Percentiles rank a stretch among this genome's conserved stretches.
Conservation (phyloP, 495 filamentous ascomycete genomes). For the Hypomontagnella monticulosa region DNA sequence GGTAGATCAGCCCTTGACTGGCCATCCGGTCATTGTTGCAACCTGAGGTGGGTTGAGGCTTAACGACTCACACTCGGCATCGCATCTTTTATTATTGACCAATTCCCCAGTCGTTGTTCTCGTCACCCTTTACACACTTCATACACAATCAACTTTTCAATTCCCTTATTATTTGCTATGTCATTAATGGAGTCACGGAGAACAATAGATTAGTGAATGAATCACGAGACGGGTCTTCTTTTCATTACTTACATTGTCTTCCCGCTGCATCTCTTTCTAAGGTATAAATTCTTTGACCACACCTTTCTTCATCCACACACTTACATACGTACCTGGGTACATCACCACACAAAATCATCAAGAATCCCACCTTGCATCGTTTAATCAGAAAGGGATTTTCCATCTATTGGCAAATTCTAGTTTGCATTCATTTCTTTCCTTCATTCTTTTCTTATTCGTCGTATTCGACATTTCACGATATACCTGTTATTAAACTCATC, state of each 20-base stretch:
- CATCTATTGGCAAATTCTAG: slow-evolving; percentile 8
- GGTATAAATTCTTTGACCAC: slow-evolving; percentile 28
- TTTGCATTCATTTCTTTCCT: slow-evolving; percentile 10
- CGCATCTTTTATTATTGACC: slow-evolving; percentile 33
- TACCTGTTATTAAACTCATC: not conserved
- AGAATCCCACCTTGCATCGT: slow-evolving; percentile 13
- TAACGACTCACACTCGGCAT: slow-evolving; percentile 5
- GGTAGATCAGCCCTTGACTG: slow-evolving; percentile 29
- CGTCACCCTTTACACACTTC: slow-evolving; percentile 7
- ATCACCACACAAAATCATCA: slow-evolving; percentile 19
- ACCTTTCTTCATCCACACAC: slow-evolving; percentile 9
- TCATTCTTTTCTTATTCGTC: slow-evolving; percentile 5
- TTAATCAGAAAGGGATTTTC: slow-evolving; percentile 6
- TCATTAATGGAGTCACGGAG: slow-evolving; percentile 31
- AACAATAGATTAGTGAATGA: slow-evolving; percentile 39
- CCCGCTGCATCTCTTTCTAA: slow-evolving; percentile 19
- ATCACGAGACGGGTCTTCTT: slow-evolving; percentile 9
- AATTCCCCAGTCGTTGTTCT: slow-evolving; percentile 28
- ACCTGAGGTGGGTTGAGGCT: slow-evolving; percentile 18
- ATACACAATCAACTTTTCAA: slow-evolving; percentile 17
- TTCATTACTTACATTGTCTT: slow-evolving; percentile 11
- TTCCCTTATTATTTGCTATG: slow-evolving; percentile 12
- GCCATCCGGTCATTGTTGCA: not conserved
- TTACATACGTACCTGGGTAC: slow-evolving; percentile 2
- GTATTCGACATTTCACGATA: slow-evolving; percentile 1